Base-by-base conservation (phyloP, 2,329 filamentous ascomycete species). In the Penicillium griseofulvum region DNA sequence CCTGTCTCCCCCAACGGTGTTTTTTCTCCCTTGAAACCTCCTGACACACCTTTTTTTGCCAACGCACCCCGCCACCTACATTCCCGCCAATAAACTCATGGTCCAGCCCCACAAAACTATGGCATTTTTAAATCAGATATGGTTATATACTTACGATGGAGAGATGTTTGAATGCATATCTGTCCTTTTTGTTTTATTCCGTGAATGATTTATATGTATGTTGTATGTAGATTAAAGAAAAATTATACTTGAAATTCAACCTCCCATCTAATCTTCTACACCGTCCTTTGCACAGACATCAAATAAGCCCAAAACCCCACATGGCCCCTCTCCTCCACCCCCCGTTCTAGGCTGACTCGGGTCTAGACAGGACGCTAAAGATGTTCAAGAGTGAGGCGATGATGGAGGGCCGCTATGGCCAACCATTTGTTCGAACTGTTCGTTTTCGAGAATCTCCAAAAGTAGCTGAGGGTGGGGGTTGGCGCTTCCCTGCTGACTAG, bases 11-110 rank as follows among this genome's bases (percentile, higher is more conserved):
- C n/a, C 31, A 51, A 51, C 49, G 49, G 49, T 19, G 28, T 2
- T 22, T n/a, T 48, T 33, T 49, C 36, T 49, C 37, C 51, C 51
- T 49, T 42, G 44, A 52, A 52, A 55, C 53, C 53, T 55, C 48
- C 52, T 55, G 52, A 55, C 47, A 51, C 47, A 51, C 52, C 45
- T 52, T 45, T 55, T 52, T 45, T 55, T 55, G 52, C 52, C 52
- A 55, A 52, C 52, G n/a, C 52, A 54, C 38, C 34, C 44, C 44
- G 36, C 51, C 49, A 34, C 49, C 9, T 12, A 12, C 46, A 49
- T 39, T 49, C 28, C 46, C n/a, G 17, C 46, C 46, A 49, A 49
- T 49, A 22, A 41, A 12, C 12, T 29, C n/a, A 36, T 26, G 8
- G 22, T 12, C 49, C 43, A 53, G 45, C 43, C 52, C 52, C 47